Conservation (phyloP, 768 basidiomycete genomes). For the Leccinum pellstonianum region DNA sequence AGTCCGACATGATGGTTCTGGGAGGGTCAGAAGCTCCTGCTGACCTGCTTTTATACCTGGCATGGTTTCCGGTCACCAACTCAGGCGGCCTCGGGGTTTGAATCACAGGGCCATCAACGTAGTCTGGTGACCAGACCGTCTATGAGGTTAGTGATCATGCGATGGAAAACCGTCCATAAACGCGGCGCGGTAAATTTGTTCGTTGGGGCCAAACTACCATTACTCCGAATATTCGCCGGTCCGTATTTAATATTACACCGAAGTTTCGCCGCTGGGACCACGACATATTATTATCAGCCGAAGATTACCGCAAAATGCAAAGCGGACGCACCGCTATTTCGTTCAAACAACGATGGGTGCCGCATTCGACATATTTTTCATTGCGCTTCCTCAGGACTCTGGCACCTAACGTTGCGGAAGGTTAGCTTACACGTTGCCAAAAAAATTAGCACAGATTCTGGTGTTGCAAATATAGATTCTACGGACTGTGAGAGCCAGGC, state of each 20-base stretch:
- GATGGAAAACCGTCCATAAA: no score
- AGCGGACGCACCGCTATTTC: neutral
- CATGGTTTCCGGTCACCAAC: neutral
- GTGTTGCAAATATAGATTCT: neutral
- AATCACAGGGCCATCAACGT: neutral
- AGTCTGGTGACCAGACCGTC: neutral
- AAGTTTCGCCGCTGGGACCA: constrained; percentile 8
- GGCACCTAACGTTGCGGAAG: neutral
- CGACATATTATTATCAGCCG: neutral
- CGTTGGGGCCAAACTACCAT: neutral
- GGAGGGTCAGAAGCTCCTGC: neutral
- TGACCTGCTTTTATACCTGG: constrained; percentile 15
- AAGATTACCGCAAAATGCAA: neutral
- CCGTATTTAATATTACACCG: constrained; percentile 1
- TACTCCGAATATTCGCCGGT: constrained; percentile 1
- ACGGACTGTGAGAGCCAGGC: neutral
- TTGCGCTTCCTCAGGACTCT: neutral
- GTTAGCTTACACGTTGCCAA: neutral
- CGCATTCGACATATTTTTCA: no score
- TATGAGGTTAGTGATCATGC: neutral
- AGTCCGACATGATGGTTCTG: constrained; percentile 14
- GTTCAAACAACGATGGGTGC: neutral
- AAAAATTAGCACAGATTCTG: neutral
- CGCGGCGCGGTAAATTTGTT: no score
- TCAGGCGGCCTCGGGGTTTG: neutral